Percentiles rank a stretch among this genome's conserved stretches.
phyloP scores from a whole-genome alignment of 192 early-diverging fungal genomes.

The Linnemannia zychae region DNA sequence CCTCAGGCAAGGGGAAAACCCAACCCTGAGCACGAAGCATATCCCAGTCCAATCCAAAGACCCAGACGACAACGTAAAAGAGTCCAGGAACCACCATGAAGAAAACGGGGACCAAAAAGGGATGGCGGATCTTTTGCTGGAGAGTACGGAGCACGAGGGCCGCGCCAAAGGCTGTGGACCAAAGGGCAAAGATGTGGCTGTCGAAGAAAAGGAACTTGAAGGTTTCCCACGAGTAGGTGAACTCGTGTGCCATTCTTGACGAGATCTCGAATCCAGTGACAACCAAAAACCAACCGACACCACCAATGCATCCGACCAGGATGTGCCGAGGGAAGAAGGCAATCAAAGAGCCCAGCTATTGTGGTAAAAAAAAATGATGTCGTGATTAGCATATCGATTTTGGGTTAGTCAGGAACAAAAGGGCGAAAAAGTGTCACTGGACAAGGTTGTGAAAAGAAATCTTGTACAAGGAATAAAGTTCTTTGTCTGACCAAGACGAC shows the following conservation, averaged over 20 bases:
- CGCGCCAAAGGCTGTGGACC: slow-evolving; percentile 79
- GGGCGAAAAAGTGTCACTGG: neutral
- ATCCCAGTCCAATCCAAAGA: slow-evolving; percentile 72
- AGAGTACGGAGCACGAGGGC: slow-evolving; percentile 81
- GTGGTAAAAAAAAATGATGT: slow-evolving; percentile 20
- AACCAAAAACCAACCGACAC: slow-evolving; percentile 95
- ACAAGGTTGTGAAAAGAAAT: slow-evolving; percentile 61
- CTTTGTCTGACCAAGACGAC: neutral
- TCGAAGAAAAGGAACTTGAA: slow-evolving; percentile 75
- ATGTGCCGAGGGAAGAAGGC: slow-evolving; percentile 94
- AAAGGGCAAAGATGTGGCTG: slow-evolving; percentile 77
- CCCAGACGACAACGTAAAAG: slow-evolving; percentile 79
- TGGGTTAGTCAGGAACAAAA: slow-evolving; percentile 3
- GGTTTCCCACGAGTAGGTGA: slow-evolving; percentile 68
- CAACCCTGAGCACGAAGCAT: slow-evolving; percentile 81
- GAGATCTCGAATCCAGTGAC: slow-evolving; percentile 93
- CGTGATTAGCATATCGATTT: slow-evolving; percentile 8
- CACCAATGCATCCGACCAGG: slow-evolving; percentile 95
- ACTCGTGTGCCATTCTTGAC: slow-evolving; percentile 45
- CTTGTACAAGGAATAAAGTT: slow-evolving; percentile 17
- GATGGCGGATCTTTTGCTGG: slow-evolving; percentile 75
- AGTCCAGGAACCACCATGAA: slow-evolving; percentile 84
- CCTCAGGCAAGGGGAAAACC: slow-evolving; percentile 85
- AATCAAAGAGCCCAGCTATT: slow-evolving; percentile 78
- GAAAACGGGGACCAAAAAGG: slow-evolving; percentile 91